Base-by-base conservation (phyloP, 257 asterid genomes). In the Paulownia fortunei region DNA sequence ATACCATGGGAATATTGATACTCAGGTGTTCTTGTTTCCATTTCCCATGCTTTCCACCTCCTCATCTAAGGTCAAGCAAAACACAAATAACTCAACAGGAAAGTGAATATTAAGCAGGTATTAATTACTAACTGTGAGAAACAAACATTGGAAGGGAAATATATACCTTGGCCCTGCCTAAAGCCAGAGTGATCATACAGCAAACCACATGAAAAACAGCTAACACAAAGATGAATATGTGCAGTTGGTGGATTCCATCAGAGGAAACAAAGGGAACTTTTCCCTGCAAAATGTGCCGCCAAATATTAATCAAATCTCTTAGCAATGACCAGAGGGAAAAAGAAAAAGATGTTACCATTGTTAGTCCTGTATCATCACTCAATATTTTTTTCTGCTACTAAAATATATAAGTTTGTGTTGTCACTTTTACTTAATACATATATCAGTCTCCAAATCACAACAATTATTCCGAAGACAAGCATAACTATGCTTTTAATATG, bases 1-100 rank as follows among this genome's bases (percentile, higher is more conserved):
- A 30, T 81, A 87, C 96, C 94, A 24, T 87, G 80, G 32, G 84
- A 83, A 58, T 76, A 86, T 63, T 87, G 90, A 74, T 91, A 86
- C 71, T 87, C 91, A 8, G 82, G n/a, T 34, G 92, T 83, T 78
- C 36, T 86, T 73, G 94, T 89, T 84, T 91, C 94, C 65, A 21
- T 79, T 81, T 91, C 94, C 96, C 96, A 89, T 69, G 87, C 84
- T 82, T 87, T 89, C 96, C 94, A 91, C 63, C 71, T 87, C 54
- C 87, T 85, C 97, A 89, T 91, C 94, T 91, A 80, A 56, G n/a
- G 49, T 26, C 32, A 70, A 32, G 15, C 2, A 59, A 56, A 2
- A 23, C 8, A 30, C 15, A 27, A 24, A 32, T 56, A 41, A 44
- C 9, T 6, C 2, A 8, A 19, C 8, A 15, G 7, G n/a, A 34